A percentile compares a stretch with the other conserved stretches of the same genome.
These are phyloP conservation scores for sorghum (Sorghum bicolor) DNA, from an alignment of 176 grass and related monocot genomes.

Conservation along the genomic window DNA sequence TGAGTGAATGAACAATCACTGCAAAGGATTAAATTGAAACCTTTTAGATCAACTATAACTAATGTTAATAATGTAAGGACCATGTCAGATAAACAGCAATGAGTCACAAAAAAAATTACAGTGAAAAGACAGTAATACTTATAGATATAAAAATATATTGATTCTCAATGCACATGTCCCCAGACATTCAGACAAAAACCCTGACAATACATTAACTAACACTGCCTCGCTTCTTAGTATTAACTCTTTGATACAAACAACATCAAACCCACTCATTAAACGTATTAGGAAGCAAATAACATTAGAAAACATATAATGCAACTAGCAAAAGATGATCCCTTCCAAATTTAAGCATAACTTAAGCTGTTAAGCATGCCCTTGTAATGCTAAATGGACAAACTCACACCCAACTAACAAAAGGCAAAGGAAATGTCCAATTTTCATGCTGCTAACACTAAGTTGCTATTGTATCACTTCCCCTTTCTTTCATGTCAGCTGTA, in stretches of 20 bases:
- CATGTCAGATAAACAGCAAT: slow-evolving; percentile 1
- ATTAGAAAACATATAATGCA: neutral
- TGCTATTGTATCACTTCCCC: neutral
- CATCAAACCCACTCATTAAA: neutral
- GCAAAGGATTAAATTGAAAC: slow-evolving; percentile 19
- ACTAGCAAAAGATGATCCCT: neutral
- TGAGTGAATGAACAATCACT: slow-evolving; percentile 60
- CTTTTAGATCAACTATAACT: slow-evolving; percentile 22
- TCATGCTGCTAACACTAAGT: neutral
- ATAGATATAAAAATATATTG: neutral
- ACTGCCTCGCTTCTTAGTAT: neutral
- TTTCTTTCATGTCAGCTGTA: neutral
- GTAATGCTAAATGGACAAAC: neutral
- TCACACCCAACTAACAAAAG: neutral
- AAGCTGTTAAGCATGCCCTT: neutral
- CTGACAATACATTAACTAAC: neutral
- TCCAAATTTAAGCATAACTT: neutral
- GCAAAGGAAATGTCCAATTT: neutral
- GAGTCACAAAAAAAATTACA: neutral
- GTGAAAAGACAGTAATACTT: neutral
- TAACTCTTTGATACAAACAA: slow-evolving; percentile 4
- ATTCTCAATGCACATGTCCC: neutral
- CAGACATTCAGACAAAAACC: neutral
- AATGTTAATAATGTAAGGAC: slow-evolving; percentile 8
- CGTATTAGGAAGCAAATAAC: neutral